Evolutionary conservation across 2,329 filamentous ascomycete genomes (phyloP), one percentile per base, ranked within the genome.

Genomic region (Neurospora sp.): DNA sequence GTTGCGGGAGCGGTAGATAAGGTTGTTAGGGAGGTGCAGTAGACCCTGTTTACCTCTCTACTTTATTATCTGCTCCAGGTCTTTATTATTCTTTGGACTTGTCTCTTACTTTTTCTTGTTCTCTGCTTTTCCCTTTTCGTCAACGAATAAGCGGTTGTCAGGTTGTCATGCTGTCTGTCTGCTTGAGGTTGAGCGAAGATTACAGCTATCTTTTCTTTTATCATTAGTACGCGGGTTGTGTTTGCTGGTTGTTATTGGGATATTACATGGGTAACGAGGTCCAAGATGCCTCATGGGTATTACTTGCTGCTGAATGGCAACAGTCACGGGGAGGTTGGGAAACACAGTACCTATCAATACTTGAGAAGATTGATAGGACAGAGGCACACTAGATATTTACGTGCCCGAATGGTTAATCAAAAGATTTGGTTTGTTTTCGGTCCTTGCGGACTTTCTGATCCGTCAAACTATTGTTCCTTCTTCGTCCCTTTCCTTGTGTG

Each of bases 1-100:
- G 92, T 98, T 77, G 96, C 94, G 66, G 89, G 91, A 80, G 93
- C 95, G 0, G 88, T 98, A 12, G 91, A 97, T 79, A 91, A 91
- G 80, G 92, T 95, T 39, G 92, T 98, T 36, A 82, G 87, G 74
- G 86, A 86, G 78, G 73, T 74, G 15, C 71, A 77, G 72, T 78
- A 74, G 70, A 12, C 10, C n/a, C 10, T 38, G 66, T 8, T 4
- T 57, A 36, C 38, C n/a, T 52, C 11, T 41, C 17, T 15, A 2
- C 17, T 17, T 33, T 23, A 8, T 11, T 41, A n/a, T 15, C 37
- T 52, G 2, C 2, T 33, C 23, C 6, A 33, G 12, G 12, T 33
- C 52, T 62, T 62, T 62, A 8, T 33, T 28, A 6, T 33, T 17
- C 17, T 17, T 17, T 33, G 23, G 52, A 8, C 12, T 4, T 62